Evolutionary conservation across 2,329 filamentous ascomycete species (phyloP).

Genomic region (Epichloe glyceriae): DNA sequence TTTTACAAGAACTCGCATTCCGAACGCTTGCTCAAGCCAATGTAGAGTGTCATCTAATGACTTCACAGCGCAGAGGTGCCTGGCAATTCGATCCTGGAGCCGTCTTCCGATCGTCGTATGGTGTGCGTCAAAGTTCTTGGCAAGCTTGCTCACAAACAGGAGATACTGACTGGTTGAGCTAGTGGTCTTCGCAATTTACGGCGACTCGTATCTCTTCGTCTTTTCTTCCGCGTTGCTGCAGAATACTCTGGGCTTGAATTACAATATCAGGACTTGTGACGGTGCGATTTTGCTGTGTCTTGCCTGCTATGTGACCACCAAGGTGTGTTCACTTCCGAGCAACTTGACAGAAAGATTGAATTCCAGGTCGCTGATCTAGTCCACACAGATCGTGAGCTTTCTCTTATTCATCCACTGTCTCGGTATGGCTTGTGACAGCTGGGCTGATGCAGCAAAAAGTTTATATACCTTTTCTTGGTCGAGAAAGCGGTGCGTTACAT

Average conservation of each 20-base stretch:
- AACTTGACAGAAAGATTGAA: no score
- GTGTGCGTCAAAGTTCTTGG: slow-evolving; percentile 17
- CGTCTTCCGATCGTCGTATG: slow-evolving; percentile 29
- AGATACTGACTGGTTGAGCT: not conserved
- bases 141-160: no score
- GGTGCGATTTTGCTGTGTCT: slow-evolving; percentile 48
- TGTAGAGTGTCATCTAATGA: not conserved
- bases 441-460: slow-evolving; percentile 13
- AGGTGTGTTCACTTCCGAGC: slow-evolving; percentile 27
- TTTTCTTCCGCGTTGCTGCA: slow-evolving; percentile 43
- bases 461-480: slow-evolving; percentile 53
- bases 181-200: slow-evolving; percentile 49
- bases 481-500: slow-evolving; percentile 40
- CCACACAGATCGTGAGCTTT: slow-evolving; percentile 18
- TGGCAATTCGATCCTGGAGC: slow-evolving; percentile 25
- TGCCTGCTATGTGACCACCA: slow-evolving; percentile 49
- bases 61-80: slow-evolving; percentile 22
- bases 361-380: not conserved
- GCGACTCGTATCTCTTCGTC: slow-evolving; percentile 48
- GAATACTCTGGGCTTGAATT: slow-evolving; percentile 43
- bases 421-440: not conserved
- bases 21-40: not conserved
- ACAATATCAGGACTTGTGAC: slow-evolving; percentile 36
- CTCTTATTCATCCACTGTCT: not conserved
- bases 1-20: not conserved